Evolutionary conservation across 345 rosid genomes (phyloP), one percentile per base, ranked within the genome.

Genomic region (Trapa incisa): DNA sequence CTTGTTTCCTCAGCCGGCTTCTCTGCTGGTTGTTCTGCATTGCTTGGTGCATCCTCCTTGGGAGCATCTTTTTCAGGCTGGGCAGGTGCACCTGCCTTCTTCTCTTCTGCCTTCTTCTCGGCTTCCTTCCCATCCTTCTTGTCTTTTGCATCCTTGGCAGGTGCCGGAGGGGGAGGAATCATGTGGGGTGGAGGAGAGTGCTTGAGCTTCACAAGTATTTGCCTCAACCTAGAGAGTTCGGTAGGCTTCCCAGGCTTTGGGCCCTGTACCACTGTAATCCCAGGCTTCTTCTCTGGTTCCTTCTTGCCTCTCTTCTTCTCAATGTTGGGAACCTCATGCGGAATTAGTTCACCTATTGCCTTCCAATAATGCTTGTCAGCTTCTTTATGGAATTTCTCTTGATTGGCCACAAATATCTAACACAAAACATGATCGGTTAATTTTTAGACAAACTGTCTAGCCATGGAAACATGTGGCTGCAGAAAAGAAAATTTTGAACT

Each of bases 241-340:
- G 91, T 78, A 2, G 82, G 88, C 74, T 89, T 89, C 64, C 92
- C 96, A 1, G 96, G 96, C 61, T 91, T 84, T 1, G 88, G 94
- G 36, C 88, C 96, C 64, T 86, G 89, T 69, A 85, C 65, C 4
- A 88, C 81, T 0, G 75, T 62, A 70, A 88, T 65, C 47, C 83
- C 75, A 3, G 90, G 83, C 71, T 82, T 83, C 75, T 82, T 86
- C 5, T 84, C 86, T 36, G 68, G 75, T 5, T 84, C 87, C 69
- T 83, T 82, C 84, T 77, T 81, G 33, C 82, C 75, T 74, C 82
- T 78, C 71, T 76, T 45, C 48, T 4, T 89, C 71, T 87, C 85
- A 32, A 86, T 80, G 54, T 77, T 85, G 50, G 91, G 83, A 70
- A 89, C 89, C 78, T 86, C 92, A 3, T 80, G 70, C 47, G 91